Evolutionary conservation across 2,329 filamentous ascomycete species (phyloP), one percentile per base, ranked within the genome.

Genomic region (Paecilomyces niveus): DNA sequence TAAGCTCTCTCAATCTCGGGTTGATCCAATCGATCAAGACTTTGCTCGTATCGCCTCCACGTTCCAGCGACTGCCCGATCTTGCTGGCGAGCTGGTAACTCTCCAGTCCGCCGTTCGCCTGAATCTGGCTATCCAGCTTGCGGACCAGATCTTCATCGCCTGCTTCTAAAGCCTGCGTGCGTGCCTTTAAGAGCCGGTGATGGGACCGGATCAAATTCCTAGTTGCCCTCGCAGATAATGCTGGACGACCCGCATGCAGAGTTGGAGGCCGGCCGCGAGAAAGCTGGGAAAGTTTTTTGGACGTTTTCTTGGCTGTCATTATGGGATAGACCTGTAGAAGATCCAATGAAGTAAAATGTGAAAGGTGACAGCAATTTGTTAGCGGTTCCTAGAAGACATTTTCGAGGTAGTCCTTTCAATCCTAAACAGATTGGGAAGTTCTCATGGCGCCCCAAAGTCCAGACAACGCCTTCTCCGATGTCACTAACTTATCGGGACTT

Each of bases 41-140:
- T 57, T 78, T 81, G 61, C 83, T 85, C 1, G 84, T 85, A 68
- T 88, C 85, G n/a, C 85, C 85, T 33, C 85, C 85, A 10, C 85
- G 80, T 45, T 82, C 78, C 32, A 76, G 75, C 3, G 83, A 82
- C 67, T 88, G 85, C 0, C 85, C 85, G 54, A 82, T 79, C 61
- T 83, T 84, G 72, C 84, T 86, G 53, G 85, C 85, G 53, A 80
- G 76, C 68, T 88, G 85, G 63, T 88, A 88, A 24, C 74, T 77
- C 62, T 82, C 74, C 56, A 88, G 70, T 0, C 85, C 85, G 7
- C 85, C 85, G 55, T 81, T 78, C n/a, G 75, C 73, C 22, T 80
- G 74, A 58, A 87, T 83, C 56, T 82, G 73, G 18, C 69, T 67
- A 57, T 80, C 72, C 13, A 87, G 69, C 15, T 73, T 68, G 32